Conservation (phyloP, 1,284 basidiomycete genomes). For the Fomitopsis palustris region DNA sequence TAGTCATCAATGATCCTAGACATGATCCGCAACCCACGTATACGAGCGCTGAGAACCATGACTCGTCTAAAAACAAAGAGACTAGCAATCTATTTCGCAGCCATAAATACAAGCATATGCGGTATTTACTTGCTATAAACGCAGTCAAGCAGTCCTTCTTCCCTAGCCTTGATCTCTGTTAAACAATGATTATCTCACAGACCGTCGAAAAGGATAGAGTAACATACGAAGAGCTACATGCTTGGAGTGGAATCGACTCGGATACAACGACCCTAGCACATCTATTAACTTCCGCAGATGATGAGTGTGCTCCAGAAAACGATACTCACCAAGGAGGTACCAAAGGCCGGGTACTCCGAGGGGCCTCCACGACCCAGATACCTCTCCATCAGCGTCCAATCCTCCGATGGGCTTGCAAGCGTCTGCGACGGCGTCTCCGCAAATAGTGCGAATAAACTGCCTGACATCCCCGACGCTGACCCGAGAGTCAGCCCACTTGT, state of each 20-base stretch:
- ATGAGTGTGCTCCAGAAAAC: background rate
- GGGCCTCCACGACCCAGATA: slow-evolving; percentile 24
- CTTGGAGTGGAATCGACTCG: slow-evolving; percentile 37
- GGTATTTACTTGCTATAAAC: too few relatives aligned
- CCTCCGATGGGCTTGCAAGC: slow-evolving; percentile 47
- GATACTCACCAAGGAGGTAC: slow-evolving; percentile 24
- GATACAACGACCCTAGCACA: slow-evolving; percentile 11
- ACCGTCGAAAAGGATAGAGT: slow-evolving; percentile 28
- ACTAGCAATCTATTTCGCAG: too few relatives aligned
- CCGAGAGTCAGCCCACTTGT: background rate
- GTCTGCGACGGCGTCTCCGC: slow-evolving; percentile 43
- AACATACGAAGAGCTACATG: slow-evolving; percentile 36
- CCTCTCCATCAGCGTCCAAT: slow-evolving; percentile 22
- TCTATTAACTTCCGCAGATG: slow-evolving; percentile 21
- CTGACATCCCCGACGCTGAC: slow-evolving; percentile 30
- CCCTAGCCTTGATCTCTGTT: slow-evolving; percentile 56
- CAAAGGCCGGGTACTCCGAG: slow-evolving; percentile 25
- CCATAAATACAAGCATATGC: too few relatives aligned
- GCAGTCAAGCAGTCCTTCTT: slow-evolving; percentile 42
- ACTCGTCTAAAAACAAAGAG: too few relatives aligned
- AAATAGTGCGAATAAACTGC: slow-evolving; percentile 37
- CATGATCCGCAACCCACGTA: too few relatives aligned
- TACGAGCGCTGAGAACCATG: too few relatives aligned
- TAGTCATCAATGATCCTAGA: too few relatives aligned
- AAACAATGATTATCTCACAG: slow-evolving; percentile 24